Evolutionary conservation across 83 land plant species (phyloP).

Genomic region (Diphasiastrum complanatum): DNA sequence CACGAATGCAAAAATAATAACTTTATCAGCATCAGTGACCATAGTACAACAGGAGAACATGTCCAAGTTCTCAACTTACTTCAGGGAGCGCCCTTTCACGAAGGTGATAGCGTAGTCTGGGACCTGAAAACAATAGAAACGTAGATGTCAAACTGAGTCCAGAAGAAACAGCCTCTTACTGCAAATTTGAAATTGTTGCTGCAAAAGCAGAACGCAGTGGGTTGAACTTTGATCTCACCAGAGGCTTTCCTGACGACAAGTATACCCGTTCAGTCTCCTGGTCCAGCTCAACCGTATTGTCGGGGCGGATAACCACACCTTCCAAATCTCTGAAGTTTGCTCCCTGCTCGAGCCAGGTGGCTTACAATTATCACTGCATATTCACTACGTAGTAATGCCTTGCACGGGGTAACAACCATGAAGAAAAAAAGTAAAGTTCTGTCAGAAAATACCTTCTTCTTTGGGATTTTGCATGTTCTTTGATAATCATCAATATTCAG

Average conservation of each 20-base stretch:
- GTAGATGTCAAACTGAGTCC: not conserved
- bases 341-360: constrained; percentile 43
- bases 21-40: not conserved
- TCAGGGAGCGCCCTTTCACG: constrained; percentile 67
- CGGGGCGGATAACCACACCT: constrained; percentile 53
- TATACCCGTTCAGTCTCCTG: constrained; percentile 37
- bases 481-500: constrained; percentile 62
- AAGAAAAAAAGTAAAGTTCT: not conserved
- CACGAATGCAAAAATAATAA: constrained; percentile 2
- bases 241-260: constrained; percentile 74
- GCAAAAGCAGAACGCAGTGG: not conserved
- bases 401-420: no score
- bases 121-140: constrained; percentile 37
- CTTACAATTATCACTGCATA: not conserved
- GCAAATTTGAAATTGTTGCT: not conserved
- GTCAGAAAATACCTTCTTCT: constrained; percentile 47
- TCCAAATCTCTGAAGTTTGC: constrained; percentile 83
- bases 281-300: constrained; percentile 51
- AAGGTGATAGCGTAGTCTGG: constrained; percentile 88
- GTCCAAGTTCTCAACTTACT: constrained; percentile 43
- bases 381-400: no score
- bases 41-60: no score
- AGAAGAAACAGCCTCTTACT: not conserved
- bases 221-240: constrained; percentile 37
- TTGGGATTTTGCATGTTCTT: constrained; percentile 63